Evolutionary conservation across 176 grass and related monocot genomes (phyloP).

Genomic region (Puccinellia tenuiflora): DNA sequence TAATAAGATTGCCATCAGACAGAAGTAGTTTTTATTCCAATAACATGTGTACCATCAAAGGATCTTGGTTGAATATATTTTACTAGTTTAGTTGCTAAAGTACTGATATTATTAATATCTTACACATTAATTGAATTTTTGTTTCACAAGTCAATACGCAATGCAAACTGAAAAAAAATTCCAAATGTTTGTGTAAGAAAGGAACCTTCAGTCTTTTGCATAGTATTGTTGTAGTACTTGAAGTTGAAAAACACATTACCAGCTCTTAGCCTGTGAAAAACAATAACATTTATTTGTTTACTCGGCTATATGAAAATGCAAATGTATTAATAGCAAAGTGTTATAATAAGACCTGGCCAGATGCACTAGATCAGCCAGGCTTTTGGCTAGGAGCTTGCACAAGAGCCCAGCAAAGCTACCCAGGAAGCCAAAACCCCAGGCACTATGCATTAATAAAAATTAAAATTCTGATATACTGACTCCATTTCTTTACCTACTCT

Average conservation of each 20-base stretch:
- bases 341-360: neutral
- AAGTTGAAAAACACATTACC: slow-evolving; percentile 98
- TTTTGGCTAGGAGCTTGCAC: neutral
- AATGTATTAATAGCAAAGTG: slow-evolving; percentile 19
- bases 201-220: slow-evolving; percentile 94
- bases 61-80: neutral
- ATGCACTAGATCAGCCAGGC: neutral
- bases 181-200: neutral
- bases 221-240: slow-evolving; percentile 89
- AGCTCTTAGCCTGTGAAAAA: slow-evolving; percentile 62
- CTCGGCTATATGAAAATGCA: neutral
- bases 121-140: neutral
- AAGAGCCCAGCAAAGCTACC: neutral
- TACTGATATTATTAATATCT: neutral
- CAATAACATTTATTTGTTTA: neutral
- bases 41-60: neutral
- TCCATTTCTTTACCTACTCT: neutral
- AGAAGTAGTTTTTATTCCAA: neutral
- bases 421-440: neutral
- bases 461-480: neutral
- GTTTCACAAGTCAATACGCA: neutral
- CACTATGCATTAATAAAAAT: neutral
- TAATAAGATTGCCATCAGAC: neutral
- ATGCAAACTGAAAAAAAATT: neutral
- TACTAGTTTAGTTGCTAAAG: neutral